Conservation (phyloP, 805 yeast species). For the Candida ortonii region DNA sequence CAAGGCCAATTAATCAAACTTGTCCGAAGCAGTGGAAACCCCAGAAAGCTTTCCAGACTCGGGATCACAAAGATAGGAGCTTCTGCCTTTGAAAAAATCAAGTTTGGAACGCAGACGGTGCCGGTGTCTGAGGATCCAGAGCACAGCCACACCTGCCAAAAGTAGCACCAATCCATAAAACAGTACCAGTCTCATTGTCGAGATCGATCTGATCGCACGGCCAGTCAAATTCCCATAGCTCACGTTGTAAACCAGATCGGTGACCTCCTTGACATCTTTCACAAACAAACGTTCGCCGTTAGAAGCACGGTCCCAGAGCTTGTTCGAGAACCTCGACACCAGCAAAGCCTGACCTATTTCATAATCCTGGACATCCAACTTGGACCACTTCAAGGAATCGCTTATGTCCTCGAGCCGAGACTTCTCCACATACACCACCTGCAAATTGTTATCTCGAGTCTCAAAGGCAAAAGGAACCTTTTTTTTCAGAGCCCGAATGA, state of each 20-base stretch:
- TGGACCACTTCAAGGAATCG: constrained; percentile 36
- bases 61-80: constrained; percentile 8
- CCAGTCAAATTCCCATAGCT: constrained; percentile 9
- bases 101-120: neutral
- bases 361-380: constrained; percentile 32
- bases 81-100: constrained; percentile 4
- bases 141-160: constrained; percentile 6
- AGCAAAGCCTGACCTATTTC: constrained; percentile 57
- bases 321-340: constrained; percentile 37
- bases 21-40: constrained; percentile 3
- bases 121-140: constrained; percentile 1
- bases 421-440: constrained; percentile 49
- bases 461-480: constrained; percentile 42
- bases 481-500: constrained; percentile 49
- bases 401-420: constrained; percentile 24
- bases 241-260: constrained; percentile 13
- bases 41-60: constrained; percentile 3
- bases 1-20: constrained; percentile 7
- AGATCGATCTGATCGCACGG: constrained; percentile 8
- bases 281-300: constrained; percentile 12
- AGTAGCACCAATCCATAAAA: constrained; percentile 10
- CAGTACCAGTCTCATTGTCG: constrained; percentile 7
- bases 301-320: constrained; percentile 22
- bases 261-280: constrained; percentile 7
- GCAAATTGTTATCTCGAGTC: constrained; percentile 35